Percentiles rank a stretch among this genome's conserved stretches.
Conservation (phyloP, 2,329 filamentous ascomycete genomes). For the Fusarium haematococcum region DNA sequence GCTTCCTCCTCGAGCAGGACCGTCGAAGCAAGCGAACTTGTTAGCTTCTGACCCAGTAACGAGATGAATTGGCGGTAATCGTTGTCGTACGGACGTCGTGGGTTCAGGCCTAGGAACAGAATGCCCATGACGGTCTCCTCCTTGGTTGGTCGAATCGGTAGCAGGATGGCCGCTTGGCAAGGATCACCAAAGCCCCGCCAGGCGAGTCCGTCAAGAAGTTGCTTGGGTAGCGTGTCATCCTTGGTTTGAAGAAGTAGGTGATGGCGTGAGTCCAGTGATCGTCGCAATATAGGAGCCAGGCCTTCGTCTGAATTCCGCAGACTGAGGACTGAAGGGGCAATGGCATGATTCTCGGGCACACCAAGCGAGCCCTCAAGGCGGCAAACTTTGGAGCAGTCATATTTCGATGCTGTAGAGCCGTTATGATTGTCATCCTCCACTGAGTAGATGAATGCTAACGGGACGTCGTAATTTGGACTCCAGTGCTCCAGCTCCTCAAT, state of each 20-base stretch:
- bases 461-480: conserved; percentile 61
- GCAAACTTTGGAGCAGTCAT: conserved; percentile 52
- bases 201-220: conserved; percentile 68
- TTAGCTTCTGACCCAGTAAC: conserved; percentile 66
- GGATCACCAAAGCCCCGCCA: conserved; percentile 75
- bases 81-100: conserved; percentile 77
- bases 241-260: conserved; percentile 56
- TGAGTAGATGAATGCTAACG: conserved; percentile 64
- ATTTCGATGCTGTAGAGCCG: conserved; percentile 40
- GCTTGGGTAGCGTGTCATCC: conserved; percentile 66
- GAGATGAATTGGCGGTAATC: conserved; percentile 77
- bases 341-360: conserved; percentile 57
- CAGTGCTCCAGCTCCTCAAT: conserved; percentile 58
- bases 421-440: conserved; percentile 55
- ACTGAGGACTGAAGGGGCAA: conserved; percentile 53
- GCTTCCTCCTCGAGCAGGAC: conserved; percentile 79
- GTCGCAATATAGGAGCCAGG: conserved; percentile 54
- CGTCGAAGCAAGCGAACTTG: conserved; percentile 76
- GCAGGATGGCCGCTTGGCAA: conserved; percentile 74
- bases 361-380: conserved; percentile 60
- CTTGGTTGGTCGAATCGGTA: conserved; percentile 75
- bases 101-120: conserved; percentile 77
- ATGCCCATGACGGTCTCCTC: conserved; percentile 75
- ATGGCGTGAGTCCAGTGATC: conserved; percentile 52
- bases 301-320: conserved; percentile 53